Base-by-base conservation (phyloP, 2,329 filamentous ascomycete genomes). In the Penicillium paneum region DNA sequence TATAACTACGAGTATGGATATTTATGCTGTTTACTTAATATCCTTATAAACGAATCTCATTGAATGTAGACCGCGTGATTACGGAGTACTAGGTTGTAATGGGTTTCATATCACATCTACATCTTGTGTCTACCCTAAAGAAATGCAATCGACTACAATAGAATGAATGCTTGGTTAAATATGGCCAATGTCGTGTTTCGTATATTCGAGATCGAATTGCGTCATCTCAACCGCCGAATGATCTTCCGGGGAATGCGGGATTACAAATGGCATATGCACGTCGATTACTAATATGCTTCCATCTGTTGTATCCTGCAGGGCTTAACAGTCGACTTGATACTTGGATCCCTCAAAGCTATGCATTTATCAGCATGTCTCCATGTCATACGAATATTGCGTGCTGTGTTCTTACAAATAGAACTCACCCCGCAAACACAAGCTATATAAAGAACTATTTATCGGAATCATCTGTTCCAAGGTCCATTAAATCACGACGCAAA, bases 391-490 rank as follows among this genome's bases (percentile, higher is more conserved):
- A 31, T 55, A 71, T 71, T 64, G 64, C 69, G 69, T 71, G 69
- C 68, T 68, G 59, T 17, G 12, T 31, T 57, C 63, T 70, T 64
- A 70, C 67, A 70, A 70, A 70, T 70, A 56, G 13, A 43, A 34
- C 17, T 39, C 41, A 57, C 57, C 61, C 64, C 61, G 53, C 57
- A 62, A 62, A 48, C 10, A 31, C 15, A 17, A 17, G 24, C 38
- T 31, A 19, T 64, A 59, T 61, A 60, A 61, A 15, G 5, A 21
- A 19, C 12, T 4, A n/a, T 41, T 8, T 15, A 3, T 1, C 3
- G 21, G 5, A 24, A 29, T 21, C 2, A 29, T 19, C 5, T 24
- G 8, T 17, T 32, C 7, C 1, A n/a, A 15, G 3, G 8, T 40
- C 12, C 5, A 36, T 10, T 32, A 17, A 26, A 3, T 11, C 43